Evolutionary conservation across 768 basidiomycete genomes (phyloP), one percentile per base, ranked within the genome.

Genomic region (Pholiota conissans): DNA sequence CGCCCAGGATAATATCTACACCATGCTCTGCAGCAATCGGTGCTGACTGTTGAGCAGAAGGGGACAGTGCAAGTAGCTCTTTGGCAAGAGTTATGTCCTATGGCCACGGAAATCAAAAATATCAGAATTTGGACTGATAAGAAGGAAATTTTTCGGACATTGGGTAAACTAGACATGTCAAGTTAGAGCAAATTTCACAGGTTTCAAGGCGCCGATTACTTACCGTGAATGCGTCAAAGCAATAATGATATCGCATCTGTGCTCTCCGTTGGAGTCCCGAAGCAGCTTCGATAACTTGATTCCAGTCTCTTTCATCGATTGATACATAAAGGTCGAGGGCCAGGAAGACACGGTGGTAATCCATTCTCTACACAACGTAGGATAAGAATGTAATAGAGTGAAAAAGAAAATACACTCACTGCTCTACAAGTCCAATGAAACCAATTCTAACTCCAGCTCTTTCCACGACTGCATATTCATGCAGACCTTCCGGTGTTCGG

Each of bases 311-410:
- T 75, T 75, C 92, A 95, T 93, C 49, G 89, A 83, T 55, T 74
- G 82, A 71, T 90, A 91, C 59, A 83, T 71, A 71, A 95, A 97
- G 54, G 83, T 84, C 0, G 83, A 51, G 1, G 94, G 94, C 93
- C 94, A 97, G 7, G 92, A 85, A 0, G 92, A 76, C 8, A 97
- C 84, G 0, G 94, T 95, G 24, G 78, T 79, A 51, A 96, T 93
- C 94, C 94, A 96, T 65, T 91, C 90, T 68, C 93, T 95, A 51
- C 16, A 28, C 10, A 18, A 35, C 14, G 3, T 32, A 40, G 24
- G 49, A 22, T 18, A 24, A 46, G 32, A 35, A 22, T 49, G 45
- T 47, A 34, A 10, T 13, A 30, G 18, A 42, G 10, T 22, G 35
- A 18, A 29, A 3, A 16, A 24, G 34, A 46, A 35, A 26, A 14